Evolutionary conservation across 768 basidiomycete species (phyloP).

Genomic region (Pisolithus marmoratus): DNA sequence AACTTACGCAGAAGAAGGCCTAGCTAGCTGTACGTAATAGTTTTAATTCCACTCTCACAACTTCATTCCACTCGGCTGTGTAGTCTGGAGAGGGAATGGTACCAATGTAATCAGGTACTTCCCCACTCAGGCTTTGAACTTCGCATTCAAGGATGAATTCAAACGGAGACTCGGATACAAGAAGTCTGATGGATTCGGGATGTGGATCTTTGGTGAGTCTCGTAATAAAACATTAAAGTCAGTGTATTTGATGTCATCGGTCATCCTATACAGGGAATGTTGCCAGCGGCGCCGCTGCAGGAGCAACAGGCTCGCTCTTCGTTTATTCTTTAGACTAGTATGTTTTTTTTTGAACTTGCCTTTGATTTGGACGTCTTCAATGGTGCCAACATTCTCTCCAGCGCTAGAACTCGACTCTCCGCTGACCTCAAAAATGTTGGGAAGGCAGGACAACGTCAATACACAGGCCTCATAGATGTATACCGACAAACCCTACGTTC

Average conservation of each 20-base stretch:
- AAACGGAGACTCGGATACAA: constrained; percentile 34
- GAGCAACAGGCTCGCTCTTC: constrained; percentile 37
- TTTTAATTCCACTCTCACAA: not conserved
- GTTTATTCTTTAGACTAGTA: constrained; percentile 44
- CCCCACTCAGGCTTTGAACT: constrained; percentile 42
- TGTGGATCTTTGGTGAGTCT: constrained; percentile 31
- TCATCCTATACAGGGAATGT: constrained; percentile 29
- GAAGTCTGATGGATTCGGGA: constrained; percentile 30
- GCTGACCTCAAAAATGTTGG: constrained; percentile 33
- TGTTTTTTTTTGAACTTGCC: not conserved
- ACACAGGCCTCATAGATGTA: constrained; percentile 36
- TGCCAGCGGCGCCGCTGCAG: constrained; percentile 39
- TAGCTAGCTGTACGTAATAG: constrained; percentile 27
- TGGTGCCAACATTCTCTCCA: constrained; percentile 2
- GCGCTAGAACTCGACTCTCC: constrained; percentile 37
- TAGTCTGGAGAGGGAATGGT: constrained; percentile 42
- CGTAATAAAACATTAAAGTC: not conserved
- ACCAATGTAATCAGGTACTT: constrained; percentile 42
- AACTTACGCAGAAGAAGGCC: constrained; percentile 33
- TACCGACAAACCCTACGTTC: constrained; percentile 38
- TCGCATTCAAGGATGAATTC: constrained; percentile 42
- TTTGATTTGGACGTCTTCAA: not conserved
- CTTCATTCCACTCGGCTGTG: constrained; percentile 4
- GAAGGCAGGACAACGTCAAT: constrained; percentile 37
- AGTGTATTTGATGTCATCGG: not conserved